Evolutionary conservation across 1,284 basidiomycete genomes (phyloP), one percentile per base, ranked within the genome.

Genomic region (Omphalotus olearius): DNA sequence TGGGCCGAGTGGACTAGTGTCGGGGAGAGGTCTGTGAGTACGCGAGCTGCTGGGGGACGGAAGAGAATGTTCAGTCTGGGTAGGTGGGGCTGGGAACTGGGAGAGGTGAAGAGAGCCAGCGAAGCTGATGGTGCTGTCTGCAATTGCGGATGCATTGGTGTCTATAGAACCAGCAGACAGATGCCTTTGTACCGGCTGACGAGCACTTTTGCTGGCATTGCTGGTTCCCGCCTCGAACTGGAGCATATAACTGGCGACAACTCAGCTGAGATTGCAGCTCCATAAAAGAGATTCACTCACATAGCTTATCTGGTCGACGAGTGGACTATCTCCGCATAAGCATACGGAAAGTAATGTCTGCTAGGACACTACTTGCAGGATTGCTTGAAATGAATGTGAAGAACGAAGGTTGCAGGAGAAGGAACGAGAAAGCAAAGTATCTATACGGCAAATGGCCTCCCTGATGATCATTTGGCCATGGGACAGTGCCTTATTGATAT

Each of bases 111-210:
- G 48, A 18, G 48, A 54, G 10, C 57, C 59, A 20, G 45, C 50
- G 57, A 73, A 72, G 60, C 76, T 79, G 42, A 82, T 74, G 17
- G 76, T 75, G 50, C 78, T 80, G 45, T 79, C 75, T 46, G 80
- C 78, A 40, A 81, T 61, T 25, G 71, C 76, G 30, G 81, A 82
- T 6, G 72, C 76, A 56, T 71, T 76, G 40, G 79, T 79, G 47
- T 69, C 71, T 51, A 64, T 57, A 40, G 78, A 81, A 18, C 62
- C 60, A 26, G 63, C 61, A 43, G 69, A 63, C 26, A 63, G 58
- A 65, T 78, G 75, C 17, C 65, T 58, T 36, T 49, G 47, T 33
- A 30, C 28, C n/a, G 45, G 18, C 18, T 33, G 39, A 41, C 28
- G 48, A n/a, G 48, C 28, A 35, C 38, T 7, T 16, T 47, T 26